These are phyloP conservation scores for Brettanomyces sp. DNA, from an alignment of 805 yeast species.

Conservation along the genomic window DNA sequence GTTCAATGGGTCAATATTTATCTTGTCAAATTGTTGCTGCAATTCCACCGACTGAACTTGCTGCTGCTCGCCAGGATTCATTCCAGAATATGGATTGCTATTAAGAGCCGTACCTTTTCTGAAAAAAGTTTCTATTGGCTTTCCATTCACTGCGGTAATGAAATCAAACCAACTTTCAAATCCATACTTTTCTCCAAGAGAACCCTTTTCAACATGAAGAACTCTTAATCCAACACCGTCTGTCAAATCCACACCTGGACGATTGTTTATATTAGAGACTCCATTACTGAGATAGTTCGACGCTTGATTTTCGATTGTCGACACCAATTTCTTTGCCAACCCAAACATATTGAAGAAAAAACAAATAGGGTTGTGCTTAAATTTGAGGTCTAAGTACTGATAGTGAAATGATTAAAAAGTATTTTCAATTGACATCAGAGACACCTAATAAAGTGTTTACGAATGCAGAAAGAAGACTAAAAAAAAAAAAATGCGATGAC, in stretches of 20 bases:
- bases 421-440: too few species aligned
- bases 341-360: slow-evolving; percentile 36
- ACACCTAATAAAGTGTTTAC: too few species aligned
- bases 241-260: slow-evolving; percentile 4
- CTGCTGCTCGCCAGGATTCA: background rate
- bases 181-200: slow-evolving; percentile 42
- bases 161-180: slow-evolving; percentile 85
- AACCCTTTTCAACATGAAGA: slow-evolving; percentile 35
- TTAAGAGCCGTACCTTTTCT: slow-evolving; percentile 15
- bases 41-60: slow-evolving; percentile 3
- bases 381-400: too few species aligned
- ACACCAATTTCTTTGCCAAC: slow-evolving; percentile 56
- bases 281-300: slow-evolving; percentile 14
- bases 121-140: slow-evolving; percentile 34
- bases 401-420: too few species aligned
- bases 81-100: slow-evolving; percentile 19
- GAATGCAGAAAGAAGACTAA: too few species aligned
- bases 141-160: slow-evolving; percentile 71
- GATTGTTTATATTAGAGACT: slow-evolving; percentile 27
- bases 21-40: background rate
- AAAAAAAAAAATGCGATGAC: too few species aligned
- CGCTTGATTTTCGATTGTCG: slow-evolving; percentile 34
- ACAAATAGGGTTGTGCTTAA: background rate
- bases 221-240: slow-evolving; percentile 49
- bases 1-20: slow-evolving; percentile 8